Evolutionary conservation across 2,329 filamentous ascomycete genomes (phyloP), one percentile per base, ranked within the genome.

Genomic region (Thelonectria rubi): DNA sequence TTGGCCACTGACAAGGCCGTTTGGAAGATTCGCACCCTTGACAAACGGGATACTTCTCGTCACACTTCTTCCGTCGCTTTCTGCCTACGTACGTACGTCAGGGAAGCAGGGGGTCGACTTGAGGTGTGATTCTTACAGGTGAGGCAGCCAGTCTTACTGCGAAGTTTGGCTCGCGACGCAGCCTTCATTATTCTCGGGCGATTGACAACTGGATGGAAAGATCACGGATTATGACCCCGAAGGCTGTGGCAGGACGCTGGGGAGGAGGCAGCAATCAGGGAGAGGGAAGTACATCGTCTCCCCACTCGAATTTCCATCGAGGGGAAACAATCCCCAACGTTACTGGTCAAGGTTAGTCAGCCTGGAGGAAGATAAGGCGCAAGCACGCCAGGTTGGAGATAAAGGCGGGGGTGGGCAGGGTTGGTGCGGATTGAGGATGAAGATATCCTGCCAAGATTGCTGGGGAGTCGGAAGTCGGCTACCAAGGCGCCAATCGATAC

Each of bases 1-100:
- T 58, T 0, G 65, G 65, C 65, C 65, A 68, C 12, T 60, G 55
- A 4, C 65, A 68, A 6, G 42, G 34, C 3, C 63, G 57, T 1
- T 42, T 21, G 0, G 63, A 63, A 1, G 46, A 42, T 4, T 20
- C 24, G 12, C 65, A 68, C 5, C 51, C 39, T 1, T 42, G 46
- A 30, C 65, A 68, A 17, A 65, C n/a, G 1, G 65, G 65, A 1
- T 51, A 15, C 1, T 26, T 47, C 26, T 68, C 65, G 15, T 68
- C 65, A 39, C 65, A 68, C 47, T 68, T 68, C 53, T 67, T 68
- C 0, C 65, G 63, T 20, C 65, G 53, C 24, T 64, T 57, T n/a
- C 65, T 53, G 12, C 65, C 65, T 67, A 20, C 34, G 34, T 15
- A 21, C 14, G 5, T 30, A 42, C 8, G 48, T 61, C 34, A 61